A percentile compares a stretch with the other conserved stretches of the same genome.
Evolutionary conservation across 495 filamentous ascomycete species (phyloP).

Genomic region (Penicillium soppii): DNA sequence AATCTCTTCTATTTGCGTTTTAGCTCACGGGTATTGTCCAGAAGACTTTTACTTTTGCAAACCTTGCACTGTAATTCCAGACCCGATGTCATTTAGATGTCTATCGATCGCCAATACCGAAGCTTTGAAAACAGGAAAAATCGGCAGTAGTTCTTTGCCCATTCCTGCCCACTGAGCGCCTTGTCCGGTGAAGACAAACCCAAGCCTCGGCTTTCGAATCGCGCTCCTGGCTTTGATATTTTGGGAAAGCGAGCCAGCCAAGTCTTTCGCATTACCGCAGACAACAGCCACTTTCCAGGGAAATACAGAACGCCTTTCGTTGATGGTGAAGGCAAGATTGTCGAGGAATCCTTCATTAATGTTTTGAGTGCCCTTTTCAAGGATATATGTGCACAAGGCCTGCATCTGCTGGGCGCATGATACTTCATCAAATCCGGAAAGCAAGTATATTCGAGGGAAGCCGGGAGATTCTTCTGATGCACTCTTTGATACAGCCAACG

Average conservation of each 20-base stretch:
- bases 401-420: conserved; percentile 6
- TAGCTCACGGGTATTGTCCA: background rate
- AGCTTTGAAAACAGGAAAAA: conserved; percentile 34
- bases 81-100: conserved; percentile 15
- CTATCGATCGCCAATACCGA: conserved; percentile 20
- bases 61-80: conserved; percentile 23
- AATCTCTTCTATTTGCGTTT: conserved; percentile 13
- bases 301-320: conserved; percentile 21
- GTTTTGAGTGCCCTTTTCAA: background rate
- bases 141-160: conserved; percentile 34
- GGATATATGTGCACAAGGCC: conserved; percentile 12
- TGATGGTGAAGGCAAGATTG: conserved; percentile 31
- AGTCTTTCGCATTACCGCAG: background rate
- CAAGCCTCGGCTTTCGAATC: background rate
- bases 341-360: conserved; percentile 13
- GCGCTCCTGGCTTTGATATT: conserved; percentile 1
- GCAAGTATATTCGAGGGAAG: conserved; percentile 10
- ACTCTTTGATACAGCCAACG: background rate
- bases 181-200: conserved; percentile 44
- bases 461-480: background rate
- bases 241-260: conserved; percentile 9
- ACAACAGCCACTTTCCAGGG: conserved; percentile 24
- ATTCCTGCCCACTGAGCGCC: conserved; percentile 41
- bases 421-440: conserved; percentile 19
- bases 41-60: background rate